phyloP scores from a whole-genome alignment of 2,329 filamentous ascomycete species.

The Aspergillus thermomutatus region DNA sequence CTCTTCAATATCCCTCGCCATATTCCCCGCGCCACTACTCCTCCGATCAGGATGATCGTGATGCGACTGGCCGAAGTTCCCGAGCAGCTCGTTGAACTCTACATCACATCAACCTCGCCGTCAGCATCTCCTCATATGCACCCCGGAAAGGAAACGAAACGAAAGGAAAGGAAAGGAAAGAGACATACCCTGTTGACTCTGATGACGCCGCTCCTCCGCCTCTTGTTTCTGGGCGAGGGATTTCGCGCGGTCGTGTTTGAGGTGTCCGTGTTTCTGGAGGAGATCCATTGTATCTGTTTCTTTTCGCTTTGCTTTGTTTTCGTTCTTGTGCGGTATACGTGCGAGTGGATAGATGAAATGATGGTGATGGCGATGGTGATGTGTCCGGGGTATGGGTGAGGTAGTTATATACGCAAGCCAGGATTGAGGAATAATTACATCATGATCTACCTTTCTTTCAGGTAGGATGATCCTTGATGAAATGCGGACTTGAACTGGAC shows the following conservation, averaged over 20 bases:
- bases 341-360: not conserved
- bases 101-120: conserved; percentile 27
- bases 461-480: no score
- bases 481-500: no score
- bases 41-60: conserved; percentile 15
- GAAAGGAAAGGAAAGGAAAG: not conserved
- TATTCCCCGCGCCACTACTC: conserved; percentile 14
- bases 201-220: not conserved
- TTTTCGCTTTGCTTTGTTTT: not conserved
- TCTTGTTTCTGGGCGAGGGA: conserved; percentile 1
- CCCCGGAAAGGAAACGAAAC: no score
- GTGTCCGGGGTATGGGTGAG: not conserved
- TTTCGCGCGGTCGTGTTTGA: conserved; percentile 7
- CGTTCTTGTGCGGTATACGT: no score
- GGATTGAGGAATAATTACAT: not conserved
- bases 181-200: conserved; percentile 8
- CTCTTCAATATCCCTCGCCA: conserved; percentile 42
- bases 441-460: not conserved
- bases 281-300: conserved; percentile 9
- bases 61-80: conserved; percentile 10
- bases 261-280: conserved; percentile 12
- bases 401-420: not conserved
- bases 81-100: conserved; percentile 61
- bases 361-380: not conserved
- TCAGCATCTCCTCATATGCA: no score